Percentiles rank a stretch among this genome's conserved stretches.
Evolutionary conservation across 805 yeast genomes (phyloP).

Genomic region (Pichia eremophila): DNA sequence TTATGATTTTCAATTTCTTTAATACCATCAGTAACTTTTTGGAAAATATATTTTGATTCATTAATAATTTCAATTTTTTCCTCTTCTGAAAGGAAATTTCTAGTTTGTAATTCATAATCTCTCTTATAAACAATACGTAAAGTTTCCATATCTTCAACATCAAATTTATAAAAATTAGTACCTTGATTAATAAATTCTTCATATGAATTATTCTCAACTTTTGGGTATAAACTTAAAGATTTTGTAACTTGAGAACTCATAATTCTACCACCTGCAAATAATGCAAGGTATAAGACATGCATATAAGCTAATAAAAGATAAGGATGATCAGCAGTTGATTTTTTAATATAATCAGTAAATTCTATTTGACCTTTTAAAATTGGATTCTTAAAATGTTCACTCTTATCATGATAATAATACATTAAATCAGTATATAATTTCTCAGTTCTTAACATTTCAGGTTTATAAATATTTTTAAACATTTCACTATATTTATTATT

Average conservation of each 20-base stretch:
- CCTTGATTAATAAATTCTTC: constrained; percentile 55
- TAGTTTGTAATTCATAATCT: constrained; percentile 68
- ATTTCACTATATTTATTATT: constrained; percentile 35
- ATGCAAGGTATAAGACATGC: constrained; percentile 77
- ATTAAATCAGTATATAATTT: constrained; percentile 52
- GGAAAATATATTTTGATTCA: constrained; percentile 58
- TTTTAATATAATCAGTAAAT: constrained; percentile 51
- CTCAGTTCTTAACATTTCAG: constrained; percentile 55
- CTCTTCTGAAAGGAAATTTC: constrained; percentile 57
- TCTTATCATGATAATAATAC: constrained; percentile 52
- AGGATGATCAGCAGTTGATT: constrained; percentile 51
- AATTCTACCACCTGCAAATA: constrained; percentile 79
- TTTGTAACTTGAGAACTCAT: constrained; percentile 57
- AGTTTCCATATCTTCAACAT: constrained; percentile 51
- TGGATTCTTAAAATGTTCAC: constrained; percentile 48
- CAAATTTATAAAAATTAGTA: constrained; percentile 64
- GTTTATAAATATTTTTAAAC: constrained; percentile 55
- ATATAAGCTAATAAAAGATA: constrained; percentile 67
- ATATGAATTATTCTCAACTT: constrained; percentile 54
- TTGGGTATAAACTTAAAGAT: constrained; percentile 69
- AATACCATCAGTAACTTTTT: constrained; percentile 50
- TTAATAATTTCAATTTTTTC: constrained; percentile 64
- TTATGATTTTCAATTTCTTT: constrained; percentile 62
- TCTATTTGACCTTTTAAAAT: constrained; percentile 52
- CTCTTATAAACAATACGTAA: constrained; percentile 61